Evolutionary conservation across 495 filamentous ascomycete species (phyloP), one percentile per base, ranked within the genome.

Genomic region (Penicillium bovifimosum): DNA sequence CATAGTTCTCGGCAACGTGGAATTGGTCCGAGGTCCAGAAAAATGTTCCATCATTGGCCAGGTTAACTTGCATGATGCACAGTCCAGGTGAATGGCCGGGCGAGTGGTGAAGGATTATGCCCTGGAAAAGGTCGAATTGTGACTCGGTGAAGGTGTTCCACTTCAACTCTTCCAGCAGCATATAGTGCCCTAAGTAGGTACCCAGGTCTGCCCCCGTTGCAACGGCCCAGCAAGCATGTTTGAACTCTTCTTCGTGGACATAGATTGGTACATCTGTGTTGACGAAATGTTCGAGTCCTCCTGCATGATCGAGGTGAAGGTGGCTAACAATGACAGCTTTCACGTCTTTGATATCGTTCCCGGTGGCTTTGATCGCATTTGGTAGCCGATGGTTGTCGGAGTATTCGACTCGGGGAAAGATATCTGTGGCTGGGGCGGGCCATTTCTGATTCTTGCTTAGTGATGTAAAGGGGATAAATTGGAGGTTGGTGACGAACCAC

Each of bases 311-410:
- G 1, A 79, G 54, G 47, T 81, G 79, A 38, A 81, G 54, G 44
- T 81, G 79, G 0, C 79, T 75, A 14, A 81, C 70, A 13, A 81
- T 70, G 1, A 80, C 69, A 29, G 72, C 77, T 52, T 79, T 78
- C 11, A 80, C 58, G 54, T 81, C 76, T 41, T 76, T 69, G 14
- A 81, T 71, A 29, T 72, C 61, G 38, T 79, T 63, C 4, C 78
- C 78, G 1, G 76, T 73, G 2, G 60, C 61, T 29, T 68, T 61
- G 43, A 81, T 76, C 5, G 76, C 75, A 2, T 60, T 66, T 2
- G 73, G 73, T 2, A 81, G 64, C 29, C 70, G 65, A 33, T 80
- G 69, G 0, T 56, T 41, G 1, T 66, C 61, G 6, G 66, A 57
- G 50, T 80, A 79, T 11, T 59, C 41, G 1, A 68, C 64, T n/a